Evolutionary conservation across 2,329 filamentous ascomycete species (phyloP).

Genomic region (Sclerotinia trifoliorum): DNA sequence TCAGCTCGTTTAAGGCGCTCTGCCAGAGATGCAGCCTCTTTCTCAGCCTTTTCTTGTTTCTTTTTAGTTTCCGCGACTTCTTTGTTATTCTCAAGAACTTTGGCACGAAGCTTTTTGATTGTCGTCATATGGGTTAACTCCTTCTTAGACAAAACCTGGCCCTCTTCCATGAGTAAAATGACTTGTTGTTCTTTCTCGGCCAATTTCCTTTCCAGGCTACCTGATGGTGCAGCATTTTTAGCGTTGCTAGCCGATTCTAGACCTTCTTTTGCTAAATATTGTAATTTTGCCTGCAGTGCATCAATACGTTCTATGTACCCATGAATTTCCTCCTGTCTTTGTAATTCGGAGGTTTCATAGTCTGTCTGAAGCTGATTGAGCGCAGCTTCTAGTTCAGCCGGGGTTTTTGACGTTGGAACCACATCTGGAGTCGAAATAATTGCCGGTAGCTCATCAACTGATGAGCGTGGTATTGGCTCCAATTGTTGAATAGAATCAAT

Average conservation of each 20-base stretch:
- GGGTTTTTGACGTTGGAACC: conserved; percentile 23
- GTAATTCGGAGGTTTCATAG: conserved; percentile 36
- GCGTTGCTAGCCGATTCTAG: conserved; percentile 71
- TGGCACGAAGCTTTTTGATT: conserved; percentile 76
- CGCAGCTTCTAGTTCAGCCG: conserved; percentile 43
- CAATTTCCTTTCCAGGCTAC: conserved; percentile 72
- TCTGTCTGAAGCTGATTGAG: conserved; percentile 42
- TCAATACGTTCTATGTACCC: conserved; percentile 87
- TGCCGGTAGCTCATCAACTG: conserved; percentile 35
- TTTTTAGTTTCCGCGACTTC: conserved; percentile 58
- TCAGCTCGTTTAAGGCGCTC: conserved; percentile 51
- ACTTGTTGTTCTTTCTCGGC: conserved; percentile 91
- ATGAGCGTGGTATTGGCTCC: conserved; percentile 33
- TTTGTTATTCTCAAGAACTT: conserved; percentile 65
- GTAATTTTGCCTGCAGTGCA: conserved; percentile 84
- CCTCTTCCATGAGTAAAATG: conserved; percentile 86
- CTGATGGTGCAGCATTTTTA: conserved; percentile 59
- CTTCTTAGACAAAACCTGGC: conserved; percentile 78
- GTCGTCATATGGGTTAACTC: conserved; percentile 81
- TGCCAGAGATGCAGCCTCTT: conserved; percentile 49
- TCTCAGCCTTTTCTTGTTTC: conserved; percentile 57
- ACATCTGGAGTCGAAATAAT: conserved; percentile 4
- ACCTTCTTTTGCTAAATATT: conserved; percentile 80
- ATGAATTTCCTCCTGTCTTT: conserved; percentile 79
- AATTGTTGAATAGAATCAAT: conserved; percentile 31